phyloP scores from a whole-genome alignment of 257 asterid species.

The Osmanthus fragrans region DNA sequence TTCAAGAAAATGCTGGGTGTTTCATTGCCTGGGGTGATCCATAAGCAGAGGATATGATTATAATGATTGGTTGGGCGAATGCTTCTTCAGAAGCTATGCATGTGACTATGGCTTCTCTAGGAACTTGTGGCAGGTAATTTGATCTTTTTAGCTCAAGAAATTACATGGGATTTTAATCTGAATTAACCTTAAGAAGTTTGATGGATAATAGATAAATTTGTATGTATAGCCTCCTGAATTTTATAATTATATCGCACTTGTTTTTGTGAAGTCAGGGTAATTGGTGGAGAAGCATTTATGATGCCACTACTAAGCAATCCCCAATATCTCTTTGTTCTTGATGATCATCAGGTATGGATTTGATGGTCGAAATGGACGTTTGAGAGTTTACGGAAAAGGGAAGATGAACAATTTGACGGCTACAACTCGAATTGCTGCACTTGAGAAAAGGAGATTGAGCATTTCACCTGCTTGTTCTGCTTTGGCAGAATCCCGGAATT shows the following conservation, averaged over 20 bases:
- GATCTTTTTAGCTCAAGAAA: conserved; percentile 7
- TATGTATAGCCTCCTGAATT: neutral
- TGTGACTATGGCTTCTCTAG: conserved; percentile 30
- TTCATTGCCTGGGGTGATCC: conserved; percentile 43
- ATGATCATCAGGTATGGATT: conserved; percentile 71
- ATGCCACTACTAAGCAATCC: conserved; percentile 44
- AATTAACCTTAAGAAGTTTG: conserved; percentile 18
- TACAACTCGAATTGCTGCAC: conserved; percentile 42
- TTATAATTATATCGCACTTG: conserved; percentile 22
- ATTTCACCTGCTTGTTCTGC: conserved; percentile 74
- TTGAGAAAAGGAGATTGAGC: conserved; percentile 56
- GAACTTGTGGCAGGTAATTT: conserved; percentile 55
- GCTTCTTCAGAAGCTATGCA: conserved; percentile 40
- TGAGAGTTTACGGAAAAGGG: conserved; percentile 55
- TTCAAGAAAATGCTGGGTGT: conserved; percentile 47
- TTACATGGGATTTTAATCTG: conserved; percentile 16
- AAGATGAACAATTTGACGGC: conserved; percentile 40
- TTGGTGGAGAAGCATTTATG: conserved; percentile 47
- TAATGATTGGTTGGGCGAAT: conserved; percentile 31
- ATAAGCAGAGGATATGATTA: conserved; percentile 34
- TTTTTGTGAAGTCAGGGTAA: conserved; percentile 35
- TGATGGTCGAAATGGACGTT: conserved; percentile 60
- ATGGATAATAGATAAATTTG: conserved; percentile 23
- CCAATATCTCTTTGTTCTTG: conserved; percentile 63
- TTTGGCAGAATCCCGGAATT: conserved; percentile 42